These are phyloP conservation scores for Candida ovalis DNA, from an alignment of 805 yeast genomes.

Conservation along the genomic window DNA sequence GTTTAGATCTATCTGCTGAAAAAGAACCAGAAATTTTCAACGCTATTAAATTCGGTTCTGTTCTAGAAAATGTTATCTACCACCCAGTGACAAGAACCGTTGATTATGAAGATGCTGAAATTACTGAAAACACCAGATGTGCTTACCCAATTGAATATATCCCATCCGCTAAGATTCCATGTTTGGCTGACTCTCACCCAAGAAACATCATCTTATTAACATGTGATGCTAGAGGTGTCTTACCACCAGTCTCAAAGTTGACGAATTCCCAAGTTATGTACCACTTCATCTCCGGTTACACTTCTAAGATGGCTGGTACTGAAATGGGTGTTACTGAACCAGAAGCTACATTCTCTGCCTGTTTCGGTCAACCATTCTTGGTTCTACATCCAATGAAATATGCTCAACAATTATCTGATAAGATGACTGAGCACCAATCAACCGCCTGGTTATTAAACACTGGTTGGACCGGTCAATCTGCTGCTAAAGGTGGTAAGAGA, in stretches of 20 bases:
- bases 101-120: conserved; percentile 74
- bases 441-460: conserved; percentile 96
- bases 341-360: conserved; percentile 95
- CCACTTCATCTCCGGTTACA: conserved; percentile 97
- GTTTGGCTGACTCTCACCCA: conserved; percentile 87
- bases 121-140: conserved; percentile 97
- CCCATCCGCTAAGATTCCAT: conserved; percentile 94
- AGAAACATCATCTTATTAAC: conserved; percentile 87
- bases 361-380: conserved; percentile 98
- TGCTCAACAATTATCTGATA: conserved; percentile 92
- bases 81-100: conserved; percentile 76
- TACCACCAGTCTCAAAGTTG: conserved; percentile 94
- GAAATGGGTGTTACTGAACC: conserved; percentile 99
- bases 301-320: conserved; percentile 99
- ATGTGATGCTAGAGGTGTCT: conserved; percentile 97
- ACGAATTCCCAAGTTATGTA: conserved; percentile 97
- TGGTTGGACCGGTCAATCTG: conserved; percentile 97
- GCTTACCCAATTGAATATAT: conserved; percentile 97
- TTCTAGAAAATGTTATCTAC: conserved; percentile 88
- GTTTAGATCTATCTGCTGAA: conserved; percentile 82
- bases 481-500: conserved; percentile 90
- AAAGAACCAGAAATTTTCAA: conserved; percentile 97
- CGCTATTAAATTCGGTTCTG: conserved; percentile 92
- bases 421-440: conserved; percentile 84
- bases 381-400: conserved; percentile 97